Evolutionary conservation across 2,329 filamentous ascomycete genomes (phyloP).

Genomic region (Phyllosticta citrichinensis): DNA sequence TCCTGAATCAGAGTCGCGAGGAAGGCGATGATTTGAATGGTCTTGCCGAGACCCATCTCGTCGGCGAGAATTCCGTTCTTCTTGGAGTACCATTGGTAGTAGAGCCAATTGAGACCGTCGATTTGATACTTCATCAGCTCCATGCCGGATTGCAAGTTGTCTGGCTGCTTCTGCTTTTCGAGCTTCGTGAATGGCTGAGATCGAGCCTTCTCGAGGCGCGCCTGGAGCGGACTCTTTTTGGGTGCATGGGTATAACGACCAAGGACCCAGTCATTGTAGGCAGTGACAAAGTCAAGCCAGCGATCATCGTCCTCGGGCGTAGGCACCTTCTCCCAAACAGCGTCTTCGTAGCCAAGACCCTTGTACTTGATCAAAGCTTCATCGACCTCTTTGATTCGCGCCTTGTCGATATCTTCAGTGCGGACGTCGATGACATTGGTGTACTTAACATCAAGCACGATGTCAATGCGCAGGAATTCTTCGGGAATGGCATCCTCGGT

Average conservation of each 20-base stretch:
- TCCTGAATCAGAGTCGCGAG: constrained; percentile 57
- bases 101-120: constrained; percentile 89
- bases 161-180: constrained; percentile 62
- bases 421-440: constrained; percentile 47
- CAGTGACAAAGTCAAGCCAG: constrained; percentile 70
- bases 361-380: constrained; percentile 83
- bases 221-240: constrained; percentile 45
- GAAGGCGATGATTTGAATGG: constrained; percentile 81
- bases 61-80: constrained; percentile 89
- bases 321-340: constrained; percentile 81
- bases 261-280: constrained; percentile 77
- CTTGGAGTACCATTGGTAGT: constrained; percentile 74
- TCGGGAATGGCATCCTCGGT: constrained; percentile 75
- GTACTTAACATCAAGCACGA: constrained; percentile 75
- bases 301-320: constrained; percentile 51
- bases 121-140: constrained; percentile 89
- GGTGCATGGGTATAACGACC: constrained; percentile 63
- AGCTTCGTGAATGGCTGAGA: constrained; percentile 55
- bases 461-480: constrained; percentile 75
- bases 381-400: constrained; percentile 60
- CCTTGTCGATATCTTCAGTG: constrained; percentile 59
- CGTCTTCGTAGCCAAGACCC: constrained; percentile 81
- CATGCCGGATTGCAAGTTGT: constrained; percentile 57
- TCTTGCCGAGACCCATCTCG: constrained; percentile 98
- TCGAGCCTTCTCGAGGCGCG: constrained; percentile 60